phyloP scores from a whole-genome alignment of 106 monocot species.

The Alisma plantagoaquatica region DNA sequence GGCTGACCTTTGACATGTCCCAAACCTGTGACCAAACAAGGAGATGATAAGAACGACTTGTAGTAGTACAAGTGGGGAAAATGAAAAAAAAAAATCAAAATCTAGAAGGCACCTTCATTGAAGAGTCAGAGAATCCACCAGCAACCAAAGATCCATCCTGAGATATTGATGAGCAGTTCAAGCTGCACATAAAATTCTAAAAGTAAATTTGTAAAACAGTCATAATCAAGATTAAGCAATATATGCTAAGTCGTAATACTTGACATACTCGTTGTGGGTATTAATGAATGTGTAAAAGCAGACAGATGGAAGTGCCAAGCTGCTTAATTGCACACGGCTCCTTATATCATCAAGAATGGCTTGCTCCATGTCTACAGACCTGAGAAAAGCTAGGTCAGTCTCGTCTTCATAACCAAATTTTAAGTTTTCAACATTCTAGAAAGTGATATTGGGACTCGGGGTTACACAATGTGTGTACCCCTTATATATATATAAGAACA shows the following conservation, averaged over 20 bases:
- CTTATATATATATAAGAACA: too few relatives aligned
- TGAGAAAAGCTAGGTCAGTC: too few relatives aligned
- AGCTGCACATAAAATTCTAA: conserved; percentile 17
- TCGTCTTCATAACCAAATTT: too few relatives aligned
- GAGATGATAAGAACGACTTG: background rate
- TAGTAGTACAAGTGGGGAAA: conserved; percentile 7
- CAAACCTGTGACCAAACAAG: conserved; percentile 57
- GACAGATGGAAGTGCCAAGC: conserved; percentile 88
- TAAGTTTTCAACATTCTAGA: too few relatives aligned
- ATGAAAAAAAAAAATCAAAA: background rate
- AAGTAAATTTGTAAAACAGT: background rate
- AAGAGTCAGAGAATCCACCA: conserved; percentile 97
- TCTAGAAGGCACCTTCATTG: conserved; percentile 50
- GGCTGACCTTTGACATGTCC: conserved; percentile 93
- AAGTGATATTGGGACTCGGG: too few relatives aligned
- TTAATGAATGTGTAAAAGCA: conserved; percentile 92
- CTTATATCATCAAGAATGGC: conserved; percentile 85
- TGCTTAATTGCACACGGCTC: conserved; percentile 77
- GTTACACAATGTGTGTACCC: too few relatives aligned
- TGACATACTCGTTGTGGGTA: conserved; percentile 75
- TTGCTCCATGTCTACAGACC: conserved; percentile 65
- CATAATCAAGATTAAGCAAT: background rate
- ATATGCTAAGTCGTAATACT: background rate
- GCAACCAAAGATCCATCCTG: conserved; percentile 90
- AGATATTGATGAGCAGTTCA: conserved; percentile 86